phyloP scores from a whole-genome alignment of 2,329 filamentous ascomycete genomes.

The Aspergillus caelatus region DNA sequence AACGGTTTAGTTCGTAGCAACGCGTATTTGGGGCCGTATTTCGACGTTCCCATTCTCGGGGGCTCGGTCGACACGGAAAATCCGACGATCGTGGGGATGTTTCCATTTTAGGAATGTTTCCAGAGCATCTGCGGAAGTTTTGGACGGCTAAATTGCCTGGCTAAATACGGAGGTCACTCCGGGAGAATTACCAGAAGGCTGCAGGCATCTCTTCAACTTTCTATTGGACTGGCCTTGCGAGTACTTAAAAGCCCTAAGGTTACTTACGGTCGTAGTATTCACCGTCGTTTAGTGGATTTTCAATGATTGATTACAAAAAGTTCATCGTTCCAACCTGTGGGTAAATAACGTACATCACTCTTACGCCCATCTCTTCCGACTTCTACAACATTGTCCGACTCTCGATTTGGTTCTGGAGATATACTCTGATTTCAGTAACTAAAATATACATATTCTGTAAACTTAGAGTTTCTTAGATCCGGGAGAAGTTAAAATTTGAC shows the following conservation, averaged over 20 bases:
- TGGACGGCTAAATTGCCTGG: background rate
- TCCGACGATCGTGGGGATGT: background rate
- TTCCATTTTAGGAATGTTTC: background rate
- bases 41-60: background rate
- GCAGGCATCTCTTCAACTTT: too few relatives aligned
- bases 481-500: too few relatives aligned
- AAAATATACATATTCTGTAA: background rate
- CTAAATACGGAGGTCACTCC: background rate
- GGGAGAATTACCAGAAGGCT: too few relatives aligned
- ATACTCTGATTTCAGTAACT: background rate
- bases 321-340: too few relatives aligned
- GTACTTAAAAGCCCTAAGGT: too few relatives aligned
- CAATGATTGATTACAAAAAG: too few relatives aligned
- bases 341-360: background rate
- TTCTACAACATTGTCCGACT: too few relatives aligned
- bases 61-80: background rate
- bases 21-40: conserved; percentile 3
- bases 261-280: too few relatives aligned
- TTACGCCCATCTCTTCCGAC: background rate
- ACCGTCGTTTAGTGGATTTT: too few relatives aligned
- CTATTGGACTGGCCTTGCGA: too few relatives aligned
- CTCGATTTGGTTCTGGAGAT: too few relatives aligned
- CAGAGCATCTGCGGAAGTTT: background rate
- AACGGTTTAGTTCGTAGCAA: background rate
- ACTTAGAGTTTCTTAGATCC: too few relatives aligned